Base-by-base conservation (phyloP, 148 eudicot genomes). In the Nyssa sinensis region DNA sequence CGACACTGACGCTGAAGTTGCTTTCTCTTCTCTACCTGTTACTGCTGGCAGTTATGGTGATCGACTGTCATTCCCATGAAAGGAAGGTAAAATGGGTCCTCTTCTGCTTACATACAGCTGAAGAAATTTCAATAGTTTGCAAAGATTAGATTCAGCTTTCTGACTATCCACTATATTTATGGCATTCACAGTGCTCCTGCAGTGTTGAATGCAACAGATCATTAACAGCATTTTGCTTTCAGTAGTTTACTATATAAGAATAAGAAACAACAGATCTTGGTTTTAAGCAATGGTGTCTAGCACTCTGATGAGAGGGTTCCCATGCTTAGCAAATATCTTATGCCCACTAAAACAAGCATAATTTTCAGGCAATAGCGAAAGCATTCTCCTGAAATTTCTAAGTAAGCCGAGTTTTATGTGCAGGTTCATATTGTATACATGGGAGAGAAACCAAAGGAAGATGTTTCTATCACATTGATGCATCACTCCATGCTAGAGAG, bases 401-500 rank as follows among this genome's bases (percentile, higher is more conserved):
- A 35, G 39, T 35, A 9, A 35, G 39, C 8, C n/a, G 64, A 60
- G 3, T 27, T 27, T 60, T 14, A 24, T 8, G 25, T 60, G 64
- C 64, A 27, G 64, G 32, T 60, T 8, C 31, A 60, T 60, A 8
- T 60, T 27, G 31, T 60, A 27, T 60, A 60, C 14, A 27, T 60
- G 64, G 64, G 64, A 60, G 31, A 60, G 9, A 60, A 25, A 13
- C 64, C 64, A 60, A 10, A 8, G 64, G 64, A 7, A 25, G 64
- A 60, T 60, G 30, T 14, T 60, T 60, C 64, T 9, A 25, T 60
- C 17, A 6, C 16, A 27, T 60, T 13, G 16, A 60, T 27, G 31
- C 64, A 60, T 13, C 64, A 60, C 64, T 60, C 64, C 64, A 60
- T 60, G 64, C 64, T 60, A 25, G 7, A 25, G 31, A 60, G 31